Base-by-base conservation (phyloP, 164 flowering plant genomes). In the Aristolochia californica region DNA sequence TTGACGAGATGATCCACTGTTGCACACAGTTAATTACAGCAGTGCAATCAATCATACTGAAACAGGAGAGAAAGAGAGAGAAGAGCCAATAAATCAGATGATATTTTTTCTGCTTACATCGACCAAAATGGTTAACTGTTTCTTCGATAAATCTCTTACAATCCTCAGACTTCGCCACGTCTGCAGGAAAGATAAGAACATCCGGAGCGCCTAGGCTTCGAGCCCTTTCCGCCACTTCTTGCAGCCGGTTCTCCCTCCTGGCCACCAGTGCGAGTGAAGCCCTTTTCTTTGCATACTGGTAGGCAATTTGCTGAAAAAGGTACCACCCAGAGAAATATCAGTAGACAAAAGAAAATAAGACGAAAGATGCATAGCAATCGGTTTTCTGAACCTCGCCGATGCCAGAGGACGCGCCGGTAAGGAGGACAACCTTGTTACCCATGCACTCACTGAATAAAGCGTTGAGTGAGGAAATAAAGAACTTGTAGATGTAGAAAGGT, bases 1-100 rank as follows among this genome's bases (percentile, higher is more conserved):
- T 71, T 72, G 53, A 88, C 93, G 55, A 88, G 72, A 75, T 85
- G 90, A 72, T 88, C 87, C 77, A 82, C 93, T 82, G n/a, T n/a
- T n/a, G 77, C 28, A 63, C 34, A 49, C 47, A 21, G 47, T 18
- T 21, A 3, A 10, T 12, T 1, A 16, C 13, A 28, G 43, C 28
- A 17, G 21, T 43, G n/a, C n/a, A n/a, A n/a, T n/a, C n/a, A n/a
- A n/a, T n/a, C n/a, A n/a, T n/a, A n/a, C n/a, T n/a, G n/a, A n/a
- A n/a, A n/a, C n/a, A n/a, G n/a, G n/a, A n/a, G n/a, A n/a, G n/a
- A n/a, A n/a, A n/a, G n/a, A n/a, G n/a, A n/a, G 16, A 38, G 30
- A 9, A 58, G n/a, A n/a, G n/a, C n/a, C n/a, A n/a, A n/a, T n/a
- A n/a, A n/a, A n/a, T n/a, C n/a, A n/a, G n/a, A n/a, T n/a, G n/a